These are phyloP conservation scores for Cyberlindnera amylophila DNA, from an alignment of 805 yeast genomes.

Conservation along the genomic window DNA sequence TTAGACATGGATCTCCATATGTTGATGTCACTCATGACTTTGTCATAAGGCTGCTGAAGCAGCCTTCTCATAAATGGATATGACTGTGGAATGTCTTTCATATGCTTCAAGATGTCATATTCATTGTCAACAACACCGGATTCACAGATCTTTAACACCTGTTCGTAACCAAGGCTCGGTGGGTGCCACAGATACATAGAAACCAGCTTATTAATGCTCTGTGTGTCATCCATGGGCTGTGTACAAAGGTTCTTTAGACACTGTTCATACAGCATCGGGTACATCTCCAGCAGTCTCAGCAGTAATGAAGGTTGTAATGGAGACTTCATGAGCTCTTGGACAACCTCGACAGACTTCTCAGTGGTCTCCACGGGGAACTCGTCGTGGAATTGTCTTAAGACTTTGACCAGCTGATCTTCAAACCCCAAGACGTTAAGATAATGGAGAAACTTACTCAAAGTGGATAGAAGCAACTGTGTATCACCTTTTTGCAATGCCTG, in stretches of 20 bases:
- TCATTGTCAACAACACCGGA: constrained; percentile 3
- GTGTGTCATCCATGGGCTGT: neutral
- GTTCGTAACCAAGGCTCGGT: no score
- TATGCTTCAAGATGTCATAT: neutral
- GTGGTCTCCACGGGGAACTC: constrained; percentile 1
- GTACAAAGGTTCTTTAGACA: neutral
- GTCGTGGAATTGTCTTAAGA: constrained; percentile 2
- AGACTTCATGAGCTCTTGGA: no score
- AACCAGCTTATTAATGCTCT: neutral
- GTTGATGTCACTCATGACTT: no score
- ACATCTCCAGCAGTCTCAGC: constrained; percentile 1
- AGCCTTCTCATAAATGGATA: neutral
- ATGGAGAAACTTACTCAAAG: constrained; percentile 14
- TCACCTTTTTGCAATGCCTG: constrained; percentile 1
- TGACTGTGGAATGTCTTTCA: neutral
- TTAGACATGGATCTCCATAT: no score
- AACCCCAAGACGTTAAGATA: constrained; percentile 18
- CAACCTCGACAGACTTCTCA: neutral
- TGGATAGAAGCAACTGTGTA: constrained; percentile 3
- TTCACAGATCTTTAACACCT: constrained; percentile 8
- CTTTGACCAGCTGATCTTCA: constrained; percentile 15
- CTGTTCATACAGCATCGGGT: neutral
- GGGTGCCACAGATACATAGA: no score
- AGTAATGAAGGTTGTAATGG: no score
- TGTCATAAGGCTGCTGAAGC: constrained; percentile 2